Conservation (phyloP, 192 early-diverging fungal genomes). For the Podila minutissima region DNA sequence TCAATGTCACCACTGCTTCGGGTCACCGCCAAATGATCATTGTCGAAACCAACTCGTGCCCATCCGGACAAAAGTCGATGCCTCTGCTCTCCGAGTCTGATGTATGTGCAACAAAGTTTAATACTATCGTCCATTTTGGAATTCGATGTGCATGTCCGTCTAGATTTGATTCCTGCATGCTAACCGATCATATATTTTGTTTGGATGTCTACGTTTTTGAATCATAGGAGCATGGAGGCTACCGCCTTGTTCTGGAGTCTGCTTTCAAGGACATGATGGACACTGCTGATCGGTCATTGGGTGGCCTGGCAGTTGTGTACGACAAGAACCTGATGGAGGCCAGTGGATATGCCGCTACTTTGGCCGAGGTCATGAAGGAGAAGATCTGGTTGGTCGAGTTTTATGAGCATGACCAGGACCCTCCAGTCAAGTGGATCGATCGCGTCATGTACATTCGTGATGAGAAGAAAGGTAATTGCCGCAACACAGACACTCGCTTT, state of each 20-base stretch:
- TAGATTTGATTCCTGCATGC: too few relatives aligned
- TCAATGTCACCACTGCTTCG: constrained; percentile 84
- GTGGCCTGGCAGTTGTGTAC: constrained; percentile 85
- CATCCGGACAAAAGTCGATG: constrained; percentile 93
- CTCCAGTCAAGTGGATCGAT: constrained; percentile 81
- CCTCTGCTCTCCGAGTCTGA: constrained; percentile 81
- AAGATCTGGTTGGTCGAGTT: constrained; percentile 83
- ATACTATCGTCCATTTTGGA: not conserved
- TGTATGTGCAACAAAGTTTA: constrained; percentile 55
- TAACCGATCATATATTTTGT: too few relatives aligned
- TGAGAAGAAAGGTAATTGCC: constrained; percentile 54
- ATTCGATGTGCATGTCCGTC: not conserved
- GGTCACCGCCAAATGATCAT: constrained; percentile 94
- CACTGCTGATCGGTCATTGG: constrained; percentile 66
- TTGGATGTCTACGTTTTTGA: too few relatives aligned
- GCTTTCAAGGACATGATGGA: constrained; percentile 79
- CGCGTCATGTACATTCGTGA: constrained; percentile 79
- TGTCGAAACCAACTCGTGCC: constrained; percentile 92
- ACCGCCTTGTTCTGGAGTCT: constrained; percentile 80
- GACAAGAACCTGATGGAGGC: constrained; percentile 94
- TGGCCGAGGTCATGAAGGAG: constrained; percentile 82
- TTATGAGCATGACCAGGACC: constrained; percentile 76
- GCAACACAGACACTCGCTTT: not conserved
- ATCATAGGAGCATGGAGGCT: constrained; percentile 73
- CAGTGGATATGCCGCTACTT: constrained; percentile 80